Evolutionary conservation across 352 stramenopile species (phyloP).

Genomic region (Peronosclerospora sorghi): DNA sequence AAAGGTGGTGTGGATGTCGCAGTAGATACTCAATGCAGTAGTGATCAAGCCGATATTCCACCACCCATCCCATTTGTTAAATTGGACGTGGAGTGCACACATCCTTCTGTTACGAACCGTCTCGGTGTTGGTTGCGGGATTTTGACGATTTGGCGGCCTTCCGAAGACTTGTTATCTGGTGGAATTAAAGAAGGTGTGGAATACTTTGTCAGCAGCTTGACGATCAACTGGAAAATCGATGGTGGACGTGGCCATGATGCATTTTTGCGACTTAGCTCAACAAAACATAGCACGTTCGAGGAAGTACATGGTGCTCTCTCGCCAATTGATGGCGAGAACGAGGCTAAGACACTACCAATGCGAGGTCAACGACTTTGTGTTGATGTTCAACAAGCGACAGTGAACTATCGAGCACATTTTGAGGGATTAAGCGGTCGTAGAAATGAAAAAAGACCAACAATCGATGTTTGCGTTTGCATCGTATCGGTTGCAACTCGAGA

Average conservation of each 20-base stretch:
- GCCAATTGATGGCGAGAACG: not conserved
- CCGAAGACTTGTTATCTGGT: conserved; percentile 36
- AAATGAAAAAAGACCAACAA: conserved; percentile 18
- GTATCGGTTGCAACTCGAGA: conserved; percentile 24
- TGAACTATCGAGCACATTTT: conserved; percentile 15
- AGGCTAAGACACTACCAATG: not conserved
- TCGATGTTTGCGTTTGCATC: conserved; percentile 45
- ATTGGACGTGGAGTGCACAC: conserved; percentile 51
- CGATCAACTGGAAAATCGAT: conserved; percentile 55
- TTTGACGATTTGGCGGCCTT: conserved; percentile 55
- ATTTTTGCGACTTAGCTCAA: conserved; percentile 50
- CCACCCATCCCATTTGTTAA: conserved; percentile 54
- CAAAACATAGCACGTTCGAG: conserved; percentile 44
- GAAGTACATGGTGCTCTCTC: conserved; percentile 8
- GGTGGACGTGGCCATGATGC: conserved; percentile 21
- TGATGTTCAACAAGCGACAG: conserved; percentile 18
- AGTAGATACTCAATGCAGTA: conserved; percentile 2
- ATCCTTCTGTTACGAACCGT: conserved; percentile 10
- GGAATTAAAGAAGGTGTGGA: conserved; percentile 36
- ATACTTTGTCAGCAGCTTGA: conserved; percentile 52
- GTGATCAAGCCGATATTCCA: conserved; percentile 20
- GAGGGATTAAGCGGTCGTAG: conserved; percentile 9
- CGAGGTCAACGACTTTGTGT: conserved; percentile 8
- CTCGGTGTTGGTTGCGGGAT: conserved; percentile 22
- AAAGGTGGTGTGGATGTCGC: conserved; percentile 3